These are phyloP conservation scores for Chlorella vulgaris DNA, from an alignment of 139 green algal species.

Conservation along the genomic window DNA sequence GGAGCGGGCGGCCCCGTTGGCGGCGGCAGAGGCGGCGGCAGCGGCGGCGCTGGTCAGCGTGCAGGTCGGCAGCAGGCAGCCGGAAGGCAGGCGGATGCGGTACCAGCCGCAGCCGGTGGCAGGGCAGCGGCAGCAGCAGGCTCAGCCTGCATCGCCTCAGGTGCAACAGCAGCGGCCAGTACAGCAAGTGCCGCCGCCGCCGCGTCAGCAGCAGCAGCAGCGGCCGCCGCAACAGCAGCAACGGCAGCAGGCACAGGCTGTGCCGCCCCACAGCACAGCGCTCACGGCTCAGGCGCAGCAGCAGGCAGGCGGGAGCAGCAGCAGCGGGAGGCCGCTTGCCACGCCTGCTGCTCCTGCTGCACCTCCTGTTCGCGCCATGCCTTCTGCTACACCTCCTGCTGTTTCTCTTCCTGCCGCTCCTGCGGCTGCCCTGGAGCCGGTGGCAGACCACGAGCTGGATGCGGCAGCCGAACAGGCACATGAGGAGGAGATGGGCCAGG, in stretches of 20 bases:
- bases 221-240: neutral
- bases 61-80: neutral
- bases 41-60: neutral
- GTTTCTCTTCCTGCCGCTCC: neutral
- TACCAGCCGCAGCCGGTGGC: neutral
- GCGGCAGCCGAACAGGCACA: constrained; percentile 8
- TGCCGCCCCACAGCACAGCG: neutral
- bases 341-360: too few relatives aligned
- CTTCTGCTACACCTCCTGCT: too few relatives aligned
- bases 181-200: neutral
- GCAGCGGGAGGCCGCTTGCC: neutral
- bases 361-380: too few relatives aligned
- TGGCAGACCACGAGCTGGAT: neutral
- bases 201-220: neutral
- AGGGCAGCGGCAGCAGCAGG: constrained; percentile 1
- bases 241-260: neutral
- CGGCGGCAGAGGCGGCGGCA: neutral
- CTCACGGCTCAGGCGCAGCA: too few relatives aligned
- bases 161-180: neutral
- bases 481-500: neutral
- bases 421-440: neutral
- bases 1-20: neutral
- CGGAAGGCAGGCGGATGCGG: neutral
- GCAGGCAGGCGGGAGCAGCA: too few relatives aligned
- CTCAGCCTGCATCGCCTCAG: neutral